Evolutionary conservation across 2,329 filamentous ascomycete species (phyloP).

Genomic region (Exophiala spinifera): DNA sequence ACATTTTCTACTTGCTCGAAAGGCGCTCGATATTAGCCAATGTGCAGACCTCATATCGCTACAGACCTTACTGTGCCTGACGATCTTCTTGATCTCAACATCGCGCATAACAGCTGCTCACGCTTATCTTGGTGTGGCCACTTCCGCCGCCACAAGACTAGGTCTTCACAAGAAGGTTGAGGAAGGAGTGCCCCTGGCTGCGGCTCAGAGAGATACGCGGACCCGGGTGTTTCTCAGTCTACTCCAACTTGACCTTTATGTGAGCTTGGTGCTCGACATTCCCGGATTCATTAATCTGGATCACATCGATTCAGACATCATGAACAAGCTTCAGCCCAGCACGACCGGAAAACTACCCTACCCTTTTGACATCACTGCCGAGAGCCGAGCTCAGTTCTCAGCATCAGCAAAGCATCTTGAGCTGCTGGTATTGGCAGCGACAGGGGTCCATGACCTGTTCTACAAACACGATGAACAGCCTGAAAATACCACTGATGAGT

Average conservation of each 20-base stretch:
- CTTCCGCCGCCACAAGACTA: conserved; percentile 19
- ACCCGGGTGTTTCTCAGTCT: conserved; percentile 17
- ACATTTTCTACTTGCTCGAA: conserved; percentile 16
- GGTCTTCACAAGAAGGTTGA: conserved; percentile 19
- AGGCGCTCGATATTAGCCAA: conserved; percentile 17
- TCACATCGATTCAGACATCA: conserved; percentile 8
- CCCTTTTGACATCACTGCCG: conserved; percentile 2
- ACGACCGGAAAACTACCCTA: conserved; percentile 1
- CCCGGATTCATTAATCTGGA: conserved; percentile 21
- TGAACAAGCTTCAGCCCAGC: conserved; percentile 5
- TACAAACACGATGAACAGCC: background rate
- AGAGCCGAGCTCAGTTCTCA: conserved; percentile 9
- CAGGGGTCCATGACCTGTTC: conserved; percentile 11
- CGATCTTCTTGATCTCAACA: conserved; percentile 22
- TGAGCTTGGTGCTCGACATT: conserved; percentile 23
- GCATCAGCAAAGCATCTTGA: conserved; percentile 14
- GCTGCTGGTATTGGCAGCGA: conserved; percentile 3
- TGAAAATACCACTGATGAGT: background rate
- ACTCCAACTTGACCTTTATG: conserved; percentile 21
- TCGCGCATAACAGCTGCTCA: conserved; percentile 22
- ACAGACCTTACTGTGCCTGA: conserved; percentile 17
- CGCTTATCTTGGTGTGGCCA: conserved; percentile 21
- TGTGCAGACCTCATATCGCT: conserved; percentile 20
- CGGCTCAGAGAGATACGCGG: conserved; percentile 12
- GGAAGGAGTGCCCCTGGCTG: conserved; percentile 3